Percentiles rank a stretch among this genome's conserved stretches.
Evolutionary conservation across 2,329 filamentous ascomycete genomes (phyloP).

Genomic region (Trichoderma pleuroti): DNA sequence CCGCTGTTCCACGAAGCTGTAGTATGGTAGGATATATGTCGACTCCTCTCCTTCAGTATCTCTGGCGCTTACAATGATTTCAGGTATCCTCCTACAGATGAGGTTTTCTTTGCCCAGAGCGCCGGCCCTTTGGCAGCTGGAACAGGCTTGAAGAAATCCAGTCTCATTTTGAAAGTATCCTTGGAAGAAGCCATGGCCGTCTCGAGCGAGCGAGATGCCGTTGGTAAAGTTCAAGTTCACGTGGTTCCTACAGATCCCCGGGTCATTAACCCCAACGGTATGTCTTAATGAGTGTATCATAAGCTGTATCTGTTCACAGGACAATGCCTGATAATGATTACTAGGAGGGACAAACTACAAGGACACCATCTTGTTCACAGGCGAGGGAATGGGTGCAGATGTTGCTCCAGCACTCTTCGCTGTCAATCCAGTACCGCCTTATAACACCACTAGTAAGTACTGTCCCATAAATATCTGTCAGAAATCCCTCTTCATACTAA

Average conservation of each 20-base stretch:
- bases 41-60: neutral
- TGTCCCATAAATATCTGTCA: too few species aligned
- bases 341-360: slow-evolving; percentile 49
- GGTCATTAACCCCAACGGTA: slow-evolving; percentile 51
- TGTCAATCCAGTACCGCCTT: slow-evolving; percentile 24
- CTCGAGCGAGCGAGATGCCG: slow-evolving; percentile 35
- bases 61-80: neutral
- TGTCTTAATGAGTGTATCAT: neutral
- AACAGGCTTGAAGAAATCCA: slow-evolving; percentile 46
- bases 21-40: slow-evolving; percentile 38
- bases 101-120: slow-evolving; percentile 51
- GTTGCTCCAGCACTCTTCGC: slow-evolving; percentile 26
- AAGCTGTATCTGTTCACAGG: neutral
- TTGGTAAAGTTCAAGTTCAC: slow-evolving; percentile 40
- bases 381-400: slow-evolving; percentile 47
- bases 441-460: slow-evolving; percentile 15
- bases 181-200: slow-evolving; percentile 42
- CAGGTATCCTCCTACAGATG: slow-evolving; percentile 39
- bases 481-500: neutral
- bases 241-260: slow-evolving; percentile 41
- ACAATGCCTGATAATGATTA: neutral
- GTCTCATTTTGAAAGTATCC: slow-evolving; percentile 46
- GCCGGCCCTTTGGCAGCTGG: slow-evolving; percentile 43
- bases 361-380: slow-evolving; percentile 47
- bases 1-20: slow-evolving; percentile 52